phyloP scores from a whole-genome alignment of 2,329 filamentous ascomycete species.

The Trichoderma cornu-damae region DNA sequence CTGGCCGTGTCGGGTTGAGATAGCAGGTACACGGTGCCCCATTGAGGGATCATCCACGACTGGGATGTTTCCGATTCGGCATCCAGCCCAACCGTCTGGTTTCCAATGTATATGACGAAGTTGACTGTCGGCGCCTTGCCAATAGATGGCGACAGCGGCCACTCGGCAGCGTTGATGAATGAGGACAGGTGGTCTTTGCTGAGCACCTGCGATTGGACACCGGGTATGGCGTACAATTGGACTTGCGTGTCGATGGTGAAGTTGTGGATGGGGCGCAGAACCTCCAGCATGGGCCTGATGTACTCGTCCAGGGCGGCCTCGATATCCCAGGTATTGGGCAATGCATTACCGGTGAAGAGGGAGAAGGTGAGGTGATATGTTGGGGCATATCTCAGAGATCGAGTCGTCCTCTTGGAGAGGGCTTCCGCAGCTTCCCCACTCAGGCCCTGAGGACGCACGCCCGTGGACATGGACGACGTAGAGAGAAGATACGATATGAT shows the following conservation, averaged over 20 bases:
- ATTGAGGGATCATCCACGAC: slow-evolving; percentile 91
- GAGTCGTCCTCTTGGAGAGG: slow-evolving; percentile 66
- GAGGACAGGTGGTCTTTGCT: slow-evolving; percentile 83
- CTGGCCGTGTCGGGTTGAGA: slow-evolving; percentile 37
- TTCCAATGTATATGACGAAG: slow-evolving; percentile 86
- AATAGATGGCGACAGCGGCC: slow-evolving; percentile 92
- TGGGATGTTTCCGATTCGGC: slow-evolving; percentile 47
- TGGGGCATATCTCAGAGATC: slow-evolving; percentile 84
- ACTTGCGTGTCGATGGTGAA: slow-evolving; percentile 96
- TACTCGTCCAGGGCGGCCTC: slow-evolving; percentile 75
- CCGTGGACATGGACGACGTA: slow-evolving; percentile 49
- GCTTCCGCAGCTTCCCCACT: slow-evolving; percentile 50
- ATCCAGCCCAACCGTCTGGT: slow-evolving; percentile 59
- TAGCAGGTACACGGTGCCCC: slow-evolving; percentile 69
- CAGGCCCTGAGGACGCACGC: slow-evolving; percentile 42
- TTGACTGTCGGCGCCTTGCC: slow-evolving; percentile 91
- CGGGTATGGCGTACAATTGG: slow-evolving; percentile 77
- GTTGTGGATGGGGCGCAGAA: slow-evolving; percentile 79
- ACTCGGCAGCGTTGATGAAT: slow-evolving; percentile 97
- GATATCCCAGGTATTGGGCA: slow-evolving; percentile 87
- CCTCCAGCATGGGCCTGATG: slow-evolving; percentile 73
- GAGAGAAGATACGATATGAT: slow-evolving; percentile 72
- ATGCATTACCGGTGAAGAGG: slow-evolving; percentile 73
- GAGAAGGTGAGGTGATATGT: slow-evolving; percentile 97
- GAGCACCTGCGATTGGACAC: slow-evolving; percentile 60